Conservation (phyloP, 805 yeast genomes). For the Wickerhamiella hasegawae region DNA sequence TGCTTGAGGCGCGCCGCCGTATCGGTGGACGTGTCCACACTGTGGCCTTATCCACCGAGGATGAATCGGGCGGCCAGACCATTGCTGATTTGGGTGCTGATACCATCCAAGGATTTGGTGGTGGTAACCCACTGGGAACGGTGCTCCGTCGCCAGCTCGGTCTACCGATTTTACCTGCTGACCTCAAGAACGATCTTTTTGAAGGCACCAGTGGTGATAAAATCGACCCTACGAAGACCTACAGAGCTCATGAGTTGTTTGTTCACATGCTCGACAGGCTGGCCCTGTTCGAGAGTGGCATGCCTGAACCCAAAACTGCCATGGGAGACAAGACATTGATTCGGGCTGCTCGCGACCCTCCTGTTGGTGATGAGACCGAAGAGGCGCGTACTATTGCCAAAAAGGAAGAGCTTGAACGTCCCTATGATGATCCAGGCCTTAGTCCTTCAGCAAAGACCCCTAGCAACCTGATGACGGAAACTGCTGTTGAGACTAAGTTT, state of each 20-base stretch:
- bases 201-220: slow-evolving; percentile 22
- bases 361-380: slow-evolving; percentile 17
- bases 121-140: slow-evolving; percentile 28
- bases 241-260: slow-evolving; percentile 22
- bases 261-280: slow-evolving; percentile 24
- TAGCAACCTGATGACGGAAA: slow-evolving; percentile 5
- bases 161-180: slow-evolving; percentile 23
- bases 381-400: slow-evolving; percentile 24
- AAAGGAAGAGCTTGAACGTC: slow-evolving; percentile 23
- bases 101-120: slow-evolving; percentile 25
- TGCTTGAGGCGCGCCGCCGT: slow-evolving; percentile 26
- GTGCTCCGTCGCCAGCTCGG: slow-evolving; percentile 26
- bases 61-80: not conserved
- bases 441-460: not conserved
- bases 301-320: slow-evolving; percentile 20
- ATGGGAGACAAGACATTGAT: slow-evolving; percentile 24
- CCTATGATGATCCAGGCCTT: slow-evolving; percentile 18
- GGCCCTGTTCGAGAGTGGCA: slow-evolving; percentile 21
- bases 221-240: slow-evolving; percentile 17
- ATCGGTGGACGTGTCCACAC: slow-evolving; percentile 29
- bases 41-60: not conserved
- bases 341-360: slow-evolving; percentile 25
- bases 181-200: slow-evolving; percentile 19
- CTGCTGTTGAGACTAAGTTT: slow-evolving; percentile 17
- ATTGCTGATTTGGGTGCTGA: slow-evolving; percentile 25